Percentiles rank a stretch among this genome's conserved stretches.
phyloP scores from a whole-genome alignment of 1,139 yeast genomes.

The Hyphopichia fennica region DNA sequence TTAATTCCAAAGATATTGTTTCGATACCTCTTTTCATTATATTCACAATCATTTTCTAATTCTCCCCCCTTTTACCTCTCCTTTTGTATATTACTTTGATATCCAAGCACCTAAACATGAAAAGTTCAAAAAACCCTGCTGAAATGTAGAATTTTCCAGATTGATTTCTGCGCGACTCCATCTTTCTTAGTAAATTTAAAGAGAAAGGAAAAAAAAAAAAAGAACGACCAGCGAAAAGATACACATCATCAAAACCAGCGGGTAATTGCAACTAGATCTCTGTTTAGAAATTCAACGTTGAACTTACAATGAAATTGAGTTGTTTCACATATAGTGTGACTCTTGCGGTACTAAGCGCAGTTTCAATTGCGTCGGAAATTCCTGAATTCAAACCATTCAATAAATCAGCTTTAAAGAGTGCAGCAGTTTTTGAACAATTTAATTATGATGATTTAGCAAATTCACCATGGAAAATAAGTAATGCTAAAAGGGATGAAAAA shows the following conservation, averaged over 20 bases:
- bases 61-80: not conserved
- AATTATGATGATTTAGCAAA: slow-evolving; percentile 34
- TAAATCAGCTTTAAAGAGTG: slow-evolving; percentile 23
- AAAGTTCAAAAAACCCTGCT: no score
- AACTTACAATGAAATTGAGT: slow-evolving; percentile 3
- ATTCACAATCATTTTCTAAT: not conserved
- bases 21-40: not conserved
- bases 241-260: not conserved
- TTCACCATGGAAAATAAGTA: slow-evolving; percentile 64
- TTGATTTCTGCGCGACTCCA: not conserved
- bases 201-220: no score
- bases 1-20: no score
- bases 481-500: slow-evolving; percentile 54
- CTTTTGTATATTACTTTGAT: not conserved
- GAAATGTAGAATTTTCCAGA: no score
- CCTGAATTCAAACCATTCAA: slow-evolving; percentile 30
- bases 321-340: not conserved
- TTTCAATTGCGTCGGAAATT: not conserved
- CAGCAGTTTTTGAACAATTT: slow-evolving; percentile 73
- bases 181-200: not conserved
- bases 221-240: no score
- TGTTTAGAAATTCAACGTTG: no score
- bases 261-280: no score
- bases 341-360: not conserved
- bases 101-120: no score